Base-by-base conservation (phyloP, 1,284 basidiomycete genomes). In the Boletus sp. region DNA sequence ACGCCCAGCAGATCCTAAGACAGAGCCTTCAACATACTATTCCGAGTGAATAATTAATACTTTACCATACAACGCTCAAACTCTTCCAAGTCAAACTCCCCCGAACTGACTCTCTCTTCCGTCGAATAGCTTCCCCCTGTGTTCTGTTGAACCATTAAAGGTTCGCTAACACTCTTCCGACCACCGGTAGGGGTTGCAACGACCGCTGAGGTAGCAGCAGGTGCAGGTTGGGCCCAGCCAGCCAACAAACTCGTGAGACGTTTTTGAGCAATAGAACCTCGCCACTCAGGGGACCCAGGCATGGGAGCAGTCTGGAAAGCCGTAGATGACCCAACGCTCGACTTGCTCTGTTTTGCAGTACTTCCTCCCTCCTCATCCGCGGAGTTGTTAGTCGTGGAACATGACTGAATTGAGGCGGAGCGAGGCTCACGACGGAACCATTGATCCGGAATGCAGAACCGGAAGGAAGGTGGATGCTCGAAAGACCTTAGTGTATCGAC, bases 391-490 rank as follows among this genome's bases (percentile, higher is more conserved):
- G 86, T 81, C 4, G 83, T 85, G 17, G 84, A 82, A 50, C 79
- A 79, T 28, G 78, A 69, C 6, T 80, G 83, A 11, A 77, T 69
- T 19, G 80, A 79, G 14, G 82, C 80, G 1, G 81, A 68, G 31
- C 85, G 81, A 21, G 86, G 81, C 59, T 88, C 37, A 84, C 90
- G 82, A 52, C 88, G 84, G 71, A 87, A 92, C 90, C 90, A 92
- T 71, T 89, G 87, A 52, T 91, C 88, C 2, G 90, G 90, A 16
- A 93, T 83, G 64, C 86, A 89, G 60, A 91, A 81, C 35, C 81
- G 80, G 68, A 89, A 83, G 7, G 61, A 64, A 21, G 80, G 80
- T 23, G 68, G 76, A 53, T 33, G 28, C 8, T 55, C 59, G 10
- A 30, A 64, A n/a, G 65, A 64, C 37, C 3, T 60, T 14, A 72